Evolutionary conservation across 352 stramenopile species (phyloP), one percentile per base, ranked within the genome.

Genomic region (Thalassiosira livingstoniorum): DNA sequence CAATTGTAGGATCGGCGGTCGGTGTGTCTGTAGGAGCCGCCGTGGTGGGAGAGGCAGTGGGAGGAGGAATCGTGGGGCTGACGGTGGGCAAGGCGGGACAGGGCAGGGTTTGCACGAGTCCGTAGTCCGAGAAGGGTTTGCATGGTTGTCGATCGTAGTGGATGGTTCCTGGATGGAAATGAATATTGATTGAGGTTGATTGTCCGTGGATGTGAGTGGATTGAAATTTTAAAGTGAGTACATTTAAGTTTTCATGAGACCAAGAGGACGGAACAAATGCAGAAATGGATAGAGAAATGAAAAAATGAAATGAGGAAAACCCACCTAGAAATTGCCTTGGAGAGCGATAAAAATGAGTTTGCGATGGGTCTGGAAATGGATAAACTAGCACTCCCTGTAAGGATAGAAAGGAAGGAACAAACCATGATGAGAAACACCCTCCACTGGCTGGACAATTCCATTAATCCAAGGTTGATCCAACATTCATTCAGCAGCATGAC

Each of bases 71-170:
- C 11, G 47, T 58, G 11, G 47, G 47, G 27, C 47, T 58, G 11
- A 5, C 4, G 11, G 47, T 58, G 5, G 47, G 47, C 47, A 58
- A 29, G 10, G 21, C 47, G 5, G 47, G 47, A 58, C 47, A 58
- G 4, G 47, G 47, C 32, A 83, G 32, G 13, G 78, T 61, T 15
- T 57, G 29, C 4, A 83, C 31, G 4, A 15, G 31, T 11, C 76
- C 76, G 25, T 73, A 83, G 4, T 65, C 27, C 4, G 32, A 69
- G 25, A 73, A 78, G 45, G 76, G 76, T 11, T 78, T 78, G 53
- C 76, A 83, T 63, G 68, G 76, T 18, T 78, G 37, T 29, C 76
- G 58, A 47, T 83, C 61, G 27, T 78, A 43, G 29, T 62, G 27
- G 15, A 77, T 37, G 7, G 45, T n/a, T n/a, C n/a, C n/a, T n/a